phyloP scores from a whole-genome alignment of 306 rosid genomes.

The Cucurbita maxima region DNA sequence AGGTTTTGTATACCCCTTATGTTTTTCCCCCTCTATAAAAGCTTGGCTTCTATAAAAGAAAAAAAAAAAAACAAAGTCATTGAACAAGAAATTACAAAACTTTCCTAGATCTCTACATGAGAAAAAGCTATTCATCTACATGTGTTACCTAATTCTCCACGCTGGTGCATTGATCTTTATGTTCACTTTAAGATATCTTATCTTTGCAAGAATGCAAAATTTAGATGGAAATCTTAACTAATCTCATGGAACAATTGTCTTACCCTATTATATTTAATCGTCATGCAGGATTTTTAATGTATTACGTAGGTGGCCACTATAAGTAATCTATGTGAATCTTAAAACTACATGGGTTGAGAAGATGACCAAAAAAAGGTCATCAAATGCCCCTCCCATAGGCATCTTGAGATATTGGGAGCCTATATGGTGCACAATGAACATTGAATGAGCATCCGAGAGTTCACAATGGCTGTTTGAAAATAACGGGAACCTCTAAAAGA shows the following conservation, averaged over 20 bases:
- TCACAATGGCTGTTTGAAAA: background rate
- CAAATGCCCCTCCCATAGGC: background rate
- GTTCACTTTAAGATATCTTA: background rate
- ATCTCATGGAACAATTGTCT: background rate
- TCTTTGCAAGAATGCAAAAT: background rate
- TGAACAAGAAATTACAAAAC: background rate
- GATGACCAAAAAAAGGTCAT: background rate
- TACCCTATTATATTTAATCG: background rate
- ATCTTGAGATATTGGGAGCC: background rate
- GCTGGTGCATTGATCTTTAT: background rate
- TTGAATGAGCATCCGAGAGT: background rate
- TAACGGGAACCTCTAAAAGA: background rate
- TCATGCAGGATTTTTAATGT: background rate
- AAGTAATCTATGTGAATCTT: background rate
- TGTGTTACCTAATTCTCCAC: background rate
- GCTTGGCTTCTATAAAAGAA: background rate
- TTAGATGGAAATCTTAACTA: background rate
- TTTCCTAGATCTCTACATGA: background rate
- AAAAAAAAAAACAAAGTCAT: background rate
- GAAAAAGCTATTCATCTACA: background rate
- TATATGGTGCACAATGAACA: background rate
- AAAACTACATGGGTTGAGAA: background rate
- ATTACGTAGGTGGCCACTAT: background rate
- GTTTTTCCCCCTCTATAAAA: background rate
- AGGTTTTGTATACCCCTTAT: background rate